A percentile compares a stretch with the other conserved stretches of the same genome.
phyloP scores from a whole-genome alignment of 2,329 filamentous ascomycete species.

The Thielaviopsis euricoi region DNA sequence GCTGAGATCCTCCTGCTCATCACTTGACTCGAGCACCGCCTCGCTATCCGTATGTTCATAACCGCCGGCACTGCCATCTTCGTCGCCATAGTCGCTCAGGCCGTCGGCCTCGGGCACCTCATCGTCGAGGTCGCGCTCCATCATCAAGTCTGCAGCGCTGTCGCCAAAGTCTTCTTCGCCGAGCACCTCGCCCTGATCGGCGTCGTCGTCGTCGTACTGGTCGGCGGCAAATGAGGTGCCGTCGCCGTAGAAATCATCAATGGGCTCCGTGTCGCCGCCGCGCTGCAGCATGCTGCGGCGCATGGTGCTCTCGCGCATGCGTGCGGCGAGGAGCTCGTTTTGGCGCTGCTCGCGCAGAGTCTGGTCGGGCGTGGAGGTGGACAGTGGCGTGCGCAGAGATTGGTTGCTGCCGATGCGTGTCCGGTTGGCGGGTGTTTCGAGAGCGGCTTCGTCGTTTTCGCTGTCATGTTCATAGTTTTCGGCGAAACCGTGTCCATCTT shows the following conservation, averaged over 20 bases:
- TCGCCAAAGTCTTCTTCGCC: slow-evolving; percentile 41
- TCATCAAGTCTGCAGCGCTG: slow-evolving; percentile 28
- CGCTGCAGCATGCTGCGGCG: slow-evolving; percentile 23
- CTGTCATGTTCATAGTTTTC: slow-evolving; percentile 26
- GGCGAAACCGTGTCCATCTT: slow-evolving; percentile 15
- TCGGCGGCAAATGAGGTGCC: slow-evolving; percentile 25
- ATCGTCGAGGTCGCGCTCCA: slow-evolving; percentile 55
- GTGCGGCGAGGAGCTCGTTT: slow-evolving; percentile 31
- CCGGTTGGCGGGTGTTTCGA: background rate
- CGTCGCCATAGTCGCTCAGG: too few relatives aligned
- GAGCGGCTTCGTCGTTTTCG: slow-evolving; percentile 18
- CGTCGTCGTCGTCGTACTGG: slow-evolving; percentile 2
- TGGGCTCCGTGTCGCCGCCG: slow-evolving; percentile 27
- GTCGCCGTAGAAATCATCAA: slow-evolving; percentile 28
- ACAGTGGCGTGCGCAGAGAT: slow-evolving; percentile 17
- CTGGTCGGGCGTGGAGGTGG: slow-evolving; percentile 15
- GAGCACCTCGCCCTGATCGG: slow-evolving; percentile 33
- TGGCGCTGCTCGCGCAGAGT: slow-evolving; percentile 27
- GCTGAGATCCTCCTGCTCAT: slow-evolving; percentile 20
- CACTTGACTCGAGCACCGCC: slow-evolving; percentile 39
- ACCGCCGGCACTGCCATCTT: too few relatives aligned
- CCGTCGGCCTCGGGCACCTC: slow-evolving; percentile 48
- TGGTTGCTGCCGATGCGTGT: background rate
- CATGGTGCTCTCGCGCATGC: slow-evolving; percentile 44
- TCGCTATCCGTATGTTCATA: slow-evolving; percentile 71